These are phyloP conservation scores for Dothidotthia symphoricarpi DNA, from an alignment of 2,329 filamentous ascomycete species.

Conservation along the genomic window DNA sequence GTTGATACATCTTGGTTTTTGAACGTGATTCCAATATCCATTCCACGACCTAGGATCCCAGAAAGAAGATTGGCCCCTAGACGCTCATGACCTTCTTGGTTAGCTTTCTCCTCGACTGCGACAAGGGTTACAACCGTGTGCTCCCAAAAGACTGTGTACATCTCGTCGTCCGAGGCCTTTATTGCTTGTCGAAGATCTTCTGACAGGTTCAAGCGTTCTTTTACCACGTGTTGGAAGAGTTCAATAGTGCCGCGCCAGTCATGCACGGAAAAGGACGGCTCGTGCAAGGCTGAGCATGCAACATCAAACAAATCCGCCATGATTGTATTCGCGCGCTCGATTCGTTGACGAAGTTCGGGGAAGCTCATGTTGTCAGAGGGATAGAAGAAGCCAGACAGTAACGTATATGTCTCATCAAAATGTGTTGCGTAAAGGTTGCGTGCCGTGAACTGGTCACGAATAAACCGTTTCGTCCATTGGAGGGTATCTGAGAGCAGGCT, in stretches of 20 bases:
- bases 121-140: constrained; percentile 22
- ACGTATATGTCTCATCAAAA: constrained; percentile 19
- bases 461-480: constrained; percentile 39
- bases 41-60: constrained; percentile 15
- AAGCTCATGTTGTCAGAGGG: neutral
- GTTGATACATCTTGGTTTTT: constrained; percentile 11
- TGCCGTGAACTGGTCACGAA: constrained; percentile 35
- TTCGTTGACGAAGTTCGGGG: constrained; percentile 11
- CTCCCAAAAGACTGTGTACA: constrained; percentile 23
- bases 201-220: constrained; percentile 13
- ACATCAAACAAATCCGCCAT: constrained; percentile 31
- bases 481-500: constrained; percentile 31
- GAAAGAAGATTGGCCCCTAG: constrained; percentile 9
- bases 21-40: neutral
- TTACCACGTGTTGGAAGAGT: constrained; percentile 15
- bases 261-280: constrained; percentile 32
- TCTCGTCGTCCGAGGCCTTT: constrained; percentile 9
- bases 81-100: constrained; percentile 14
- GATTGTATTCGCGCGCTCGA: constrained; percentile 31
- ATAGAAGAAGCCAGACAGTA: constrained; percentile 24
- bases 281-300: constrained; percentile 24
- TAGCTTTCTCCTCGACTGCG: constrained; percentile 18
- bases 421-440: constrained; percentile 20
- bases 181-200: constrained; percentile 9
- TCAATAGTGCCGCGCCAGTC: constrained; percentile 31